Base-by-base conservation (phyloP, 169 alveolate species). In the Eimeria nieschulzi region DNA sequence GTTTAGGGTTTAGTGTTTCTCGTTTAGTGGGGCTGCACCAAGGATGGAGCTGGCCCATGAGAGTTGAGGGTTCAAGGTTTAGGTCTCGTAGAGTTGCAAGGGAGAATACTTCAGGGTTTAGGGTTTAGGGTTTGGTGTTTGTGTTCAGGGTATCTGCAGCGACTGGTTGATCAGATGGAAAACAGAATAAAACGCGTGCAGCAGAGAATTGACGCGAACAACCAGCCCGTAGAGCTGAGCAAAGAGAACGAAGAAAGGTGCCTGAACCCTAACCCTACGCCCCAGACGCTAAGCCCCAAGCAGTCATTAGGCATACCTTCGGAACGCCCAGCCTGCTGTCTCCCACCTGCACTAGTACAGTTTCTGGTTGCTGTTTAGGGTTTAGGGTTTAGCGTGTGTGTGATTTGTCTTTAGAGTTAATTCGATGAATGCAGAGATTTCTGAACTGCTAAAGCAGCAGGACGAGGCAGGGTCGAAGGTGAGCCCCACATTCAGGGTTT, bases 381-480 rank as follows among this genome's bases (percentile, higher is more conserved):
- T 76, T 53, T 76, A 76, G 84, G 84, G 70, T 53, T 56, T 46
- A 25, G 33, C 12, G 80, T 33, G 90, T 64, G 26, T 61, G 64
- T 6, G 90, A 21, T 17, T 83, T 33, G 68, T 39, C 6, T n/a
- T 46, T 70, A 87, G 93, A 76, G 92, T 93, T 54, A 92, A 94
- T 66, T 71, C 94, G 54, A 91, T 95, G 75, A 94, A 91, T 39
- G 91, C 91, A 23, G 93, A 95, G 73, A 95, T 94, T 26, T 93
- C 93, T 53, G 94, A 92, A 71, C 87, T 95, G 23, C 79, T 93
- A 46, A 93, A 95, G 85, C 93, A 93, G 73, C 94, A 92, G 46
- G 95, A 95, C 61, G 95, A 93, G 59, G 95, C 96, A 6, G 95
- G 95, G 19, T 83, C 86, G 56, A 95, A 94, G 94, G 96, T 83